phyloP scores from a whole-genome alignment of 139 green algal species.

The Coccomyxa sp. region DNA sequence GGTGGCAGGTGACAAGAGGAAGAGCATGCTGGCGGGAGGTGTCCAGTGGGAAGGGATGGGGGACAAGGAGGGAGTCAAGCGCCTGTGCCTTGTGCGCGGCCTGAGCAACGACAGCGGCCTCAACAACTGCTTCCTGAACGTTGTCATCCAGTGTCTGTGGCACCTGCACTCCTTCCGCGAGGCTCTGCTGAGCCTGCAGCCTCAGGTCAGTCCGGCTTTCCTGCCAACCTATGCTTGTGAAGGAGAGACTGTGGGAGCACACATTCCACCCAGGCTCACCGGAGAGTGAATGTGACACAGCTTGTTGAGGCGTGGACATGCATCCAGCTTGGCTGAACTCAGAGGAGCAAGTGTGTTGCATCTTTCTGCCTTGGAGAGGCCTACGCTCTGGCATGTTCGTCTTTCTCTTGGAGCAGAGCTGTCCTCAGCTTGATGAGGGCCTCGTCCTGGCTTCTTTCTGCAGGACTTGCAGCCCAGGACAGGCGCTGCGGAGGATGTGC shows the following conservation, averaged over 20 bases:
- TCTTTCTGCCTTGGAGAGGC: no score
- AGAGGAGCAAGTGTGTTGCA: no score
- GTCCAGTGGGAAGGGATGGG: slow-evolving; percentile 17
- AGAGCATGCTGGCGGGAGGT: background rate
- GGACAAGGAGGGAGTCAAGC: slow-evolving; percentile 9
- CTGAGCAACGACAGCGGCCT: slow-evolving; percentile 43
- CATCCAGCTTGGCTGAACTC: no score
- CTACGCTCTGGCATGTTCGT: no score
- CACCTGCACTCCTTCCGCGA: slow-evolving; percentile 53
- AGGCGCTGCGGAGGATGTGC: slow-evolving; percentile 22
- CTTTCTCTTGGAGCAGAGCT: no score
- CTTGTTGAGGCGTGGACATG: no score
- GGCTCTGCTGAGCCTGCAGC: slow-evolving; percentile 33
- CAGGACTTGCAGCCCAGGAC: background rate
- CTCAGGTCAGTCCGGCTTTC: background rate
- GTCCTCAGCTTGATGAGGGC: no score
- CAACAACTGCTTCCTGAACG: slow-evolving; percentile 82
- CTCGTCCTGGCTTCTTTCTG: background rate
- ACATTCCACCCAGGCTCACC: no score
- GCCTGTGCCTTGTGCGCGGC: slow-evolving; percentile 49
- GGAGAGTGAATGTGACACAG: no score
- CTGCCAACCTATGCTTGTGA: no score
- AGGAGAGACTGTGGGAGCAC: no score
- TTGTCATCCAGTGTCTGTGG: slow-evolving; percentile 67
- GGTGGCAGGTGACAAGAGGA: slow-evolving; percentile 6